Conservation (phyloP, 352 stramenopile genomes). For the Phytophthora agathidicida region DNA sequence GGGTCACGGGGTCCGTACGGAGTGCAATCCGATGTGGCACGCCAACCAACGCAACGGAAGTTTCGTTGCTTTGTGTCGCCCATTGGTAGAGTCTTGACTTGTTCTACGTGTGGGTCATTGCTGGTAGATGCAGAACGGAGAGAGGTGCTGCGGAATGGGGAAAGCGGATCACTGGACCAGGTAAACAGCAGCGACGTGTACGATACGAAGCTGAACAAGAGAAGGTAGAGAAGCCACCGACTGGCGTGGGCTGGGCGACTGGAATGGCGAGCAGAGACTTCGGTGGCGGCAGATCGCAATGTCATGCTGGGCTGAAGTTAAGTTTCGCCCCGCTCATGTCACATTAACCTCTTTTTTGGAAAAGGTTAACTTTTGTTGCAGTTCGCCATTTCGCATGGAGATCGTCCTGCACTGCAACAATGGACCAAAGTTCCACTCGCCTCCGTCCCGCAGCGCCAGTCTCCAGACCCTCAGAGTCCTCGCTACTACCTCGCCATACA, state of each 20-base stretch:
- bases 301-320: slow-evolving; percentile 9
- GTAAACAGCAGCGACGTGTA: slow-evolving; percentile 17
- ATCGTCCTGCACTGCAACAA: slow-evolving; percentile 9
- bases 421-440: slow-evolving; percentile 9
- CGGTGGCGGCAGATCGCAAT: slow-evolving; percentile 14
- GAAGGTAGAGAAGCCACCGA: slow-evolving; percentile 16
- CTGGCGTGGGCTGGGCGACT: background rate
- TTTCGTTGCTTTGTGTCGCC: slow-evolving; percentile 9
- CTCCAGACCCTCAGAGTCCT: background rate
- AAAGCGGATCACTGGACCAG: slow-evolving; percentile 17
- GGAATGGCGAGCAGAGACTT: slow-evolving; percentile 1
- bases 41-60: slow-evolving; percentile 29
- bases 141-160: background rate
- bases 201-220: slow-evolving; percentile 8
- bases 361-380: background rate
- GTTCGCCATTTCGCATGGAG: too few relatives aligned
- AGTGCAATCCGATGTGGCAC: slow-evolving; percentile 23
- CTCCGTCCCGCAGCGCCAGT: slow-evolving; percentile 5
- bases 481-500: slow-evolving; percentile 10
- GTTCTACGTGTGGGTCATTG: background rate
- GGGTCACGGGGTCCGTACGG: slow-evolving; percentile 20
- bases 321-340: background rate
- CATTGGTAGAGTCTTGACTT: slow-evolving; percentile 16
- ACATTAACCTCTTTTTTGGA: too few relatives aligned
- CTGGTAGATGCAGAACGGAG: background rate